Evolutionary conservation across 2,329 filamentous ascomycete genomes (phyloP), one percentile per base, ranked within the genome.

Genomic region (Botryotinia narcissicola): DNA sequence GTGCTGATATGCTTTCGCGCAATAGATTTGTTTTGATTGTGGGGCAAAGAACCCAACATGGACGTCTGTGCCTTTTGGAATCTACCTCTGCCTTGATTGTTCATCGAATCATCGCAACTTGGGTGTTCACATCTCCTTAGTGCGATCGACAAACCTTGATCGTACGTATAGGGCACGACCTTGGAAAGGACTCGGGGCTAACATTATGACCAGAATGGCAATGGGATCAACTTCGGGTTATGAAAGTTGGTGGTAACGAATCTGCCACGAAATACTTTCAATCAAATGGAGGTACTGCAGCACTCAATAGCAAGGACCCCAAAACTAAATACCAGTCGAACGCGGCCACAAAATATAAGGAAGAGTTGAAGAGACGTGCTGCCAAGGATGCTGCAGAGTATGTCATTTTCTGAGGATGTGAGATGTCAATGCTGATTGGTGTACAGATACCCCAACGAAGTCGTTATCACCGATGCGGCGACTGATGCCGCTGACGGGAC

Each of bases 201-300:
- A 82, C 76, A 76, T 73, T 76, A 66, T 37, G 61, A 54, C 54
- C 79, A 93, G 91, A 93, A 86, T 99, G 96, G 96, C 94, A 98
- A 92, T 99, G 96, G 96, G 94, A 98, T 78, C 96, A 99, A 83
- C 88, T 99, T 75, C 93, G 96, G 70, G 84, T 95, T 73, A 98
- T 99, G 95, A 99, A 99, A 85, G 94, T 98, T 25, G 96, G 96
- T 77, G 96, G 96, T 73, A 99, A 99, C 81, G 95, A 98, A 84
- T 97, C 94, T 74, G 96, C 96, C 67, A 98, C 95, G 80, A 98
- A 97, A 84, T 99, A 94, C 86, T 99, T 98, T 86, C 95, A 98
- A 84, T 92, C 94, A 79, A 96, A 99, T 82, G 96, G 96, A 76
- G 96, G 96, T 75, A 95, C 93, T 59, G 95, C 95, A 68, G 95